A percentile compares a stretch with the other conserved stretches of the same genome.
phyloP scores from a whole-genome alignment of 2,329 filamentous ascomycete species.

The Colletotrichum liaoningense region DNA sequence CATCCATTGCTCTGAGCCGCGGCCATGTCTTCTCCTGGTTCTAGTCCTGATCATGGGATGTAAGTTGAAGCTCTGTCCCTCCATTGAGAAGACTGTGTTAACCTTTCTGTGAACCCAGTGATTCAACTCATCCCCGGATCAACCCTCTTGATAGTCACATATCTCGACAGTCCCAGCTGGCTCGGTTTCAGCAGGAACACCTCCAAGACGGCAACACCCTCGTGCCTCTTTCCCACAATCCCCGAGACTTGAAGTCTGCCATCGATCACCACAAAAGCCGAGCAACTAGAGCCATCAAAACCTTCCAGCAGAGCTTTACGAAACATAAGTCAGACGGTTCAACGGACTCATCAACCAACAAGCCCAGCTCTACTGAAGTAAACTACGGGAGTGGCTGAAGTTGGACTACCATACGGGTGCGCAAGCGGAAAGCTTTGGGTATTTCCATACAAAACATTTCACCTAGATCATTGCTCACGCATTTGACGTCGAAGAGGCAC shows the following conservation, averaged over 20 bases:
- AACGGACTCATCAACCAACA: background rate
- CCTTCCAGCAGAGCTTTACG: constrained; percentile 16
- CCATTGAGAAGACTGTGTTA: background rate
- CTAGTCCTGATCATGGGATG: background rate
- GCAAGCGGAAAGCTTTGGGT: background rate
- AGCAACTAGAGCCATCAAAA: background rate
- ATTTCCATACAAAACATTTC: background rate
- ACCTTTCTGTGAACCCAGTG: background rate
- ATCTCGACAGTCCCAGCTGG: constrained; percentile 12
- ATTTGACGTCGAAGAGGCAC: background rate
- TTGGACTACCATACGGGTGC: too few relatives aligned
- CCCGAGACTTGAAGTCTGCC: constrained; percentile 5
- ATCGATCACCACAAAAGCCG: constrained; percentile 16
- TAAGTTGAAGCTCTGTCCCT: background rate
- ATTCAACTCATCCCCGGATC: background rate
- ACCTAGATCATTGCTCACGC: background rate
- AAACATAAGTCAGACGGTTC: background rate
- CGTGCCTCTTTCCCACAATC: background rate
- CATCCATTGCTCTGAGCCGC: background rate
- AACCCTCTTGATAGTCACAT: constrained; percentile 1
- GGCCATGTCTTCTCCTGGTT: background rate
- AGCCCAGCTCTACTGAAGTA: background rate
- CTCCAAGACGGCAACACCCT: constrained; percentile 13
- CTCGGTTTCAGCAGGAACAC: constrained; percentile 2
- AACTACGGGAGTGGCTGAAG: background rate